A percentile compares a stretch with the other conserved stretches of the same genome.
Evolutionary conservation across 345 rosid genomes (phyloP).

Genomic region (Corchorus olitorius): DNA sequence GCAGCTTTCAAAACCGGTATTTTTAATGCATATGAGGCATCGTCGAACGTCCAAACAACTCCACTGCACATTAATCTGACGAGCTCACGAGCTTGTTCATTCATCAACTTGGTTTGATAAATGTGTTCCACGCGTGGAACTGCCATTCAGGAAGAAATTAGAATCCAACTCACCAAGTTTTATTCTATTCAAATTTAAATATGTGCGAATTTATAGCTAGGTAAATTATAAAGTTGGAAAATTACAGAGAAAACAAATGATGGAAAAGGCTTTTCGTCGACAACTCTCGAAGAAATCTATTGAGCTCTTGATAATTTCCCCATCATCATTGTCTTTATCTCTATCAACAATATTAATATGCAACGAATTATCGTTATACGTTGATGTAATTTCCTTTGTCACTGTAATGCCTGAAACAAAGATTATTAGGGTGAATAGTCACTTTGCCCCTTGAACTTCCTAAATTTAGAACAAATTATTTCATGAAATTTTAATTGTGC

Average conservation of each 20-base stretch:
- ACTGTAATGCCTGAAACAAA: background rate
- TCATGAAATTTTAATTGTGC: no score
- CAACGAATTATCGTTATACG: background rate
- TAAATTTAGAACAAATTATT: no score
- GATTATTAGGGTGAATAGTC: no score
- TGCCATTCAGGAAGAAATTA: background rate
- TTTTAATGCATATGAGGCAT: background rate
- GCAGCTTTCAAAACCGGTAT: background rate
- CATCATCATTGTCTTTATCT: background rate
- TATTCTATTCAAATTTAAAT: background rate
- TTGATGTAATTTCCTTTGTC: background rate
- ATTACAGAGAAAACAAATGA: background rate
- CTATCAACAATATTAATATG: background rate
- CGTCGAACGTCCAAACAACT: background rate
- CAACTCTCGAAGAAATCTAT: background rate
- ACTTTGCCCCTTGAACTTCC: no score
- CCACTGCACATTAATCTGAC: background rate
- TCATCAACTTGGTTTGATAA: background rate
- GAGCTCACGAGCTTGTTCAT: background rate
- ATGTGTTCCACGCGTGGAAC: background rate
- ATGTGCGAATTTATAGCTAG: background rate
- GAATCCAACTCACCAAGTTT: background rate
- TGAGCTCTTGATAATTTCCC: background rate
- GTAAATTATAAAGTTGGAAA: background rate
- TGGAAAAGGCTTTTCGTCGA: background rate